Evolutionary conservation across 441 rosid genomes (phyloP), one percentile per base, ranked within the genome.

Genomic region (Adansonia rubrostipa): DNA sequence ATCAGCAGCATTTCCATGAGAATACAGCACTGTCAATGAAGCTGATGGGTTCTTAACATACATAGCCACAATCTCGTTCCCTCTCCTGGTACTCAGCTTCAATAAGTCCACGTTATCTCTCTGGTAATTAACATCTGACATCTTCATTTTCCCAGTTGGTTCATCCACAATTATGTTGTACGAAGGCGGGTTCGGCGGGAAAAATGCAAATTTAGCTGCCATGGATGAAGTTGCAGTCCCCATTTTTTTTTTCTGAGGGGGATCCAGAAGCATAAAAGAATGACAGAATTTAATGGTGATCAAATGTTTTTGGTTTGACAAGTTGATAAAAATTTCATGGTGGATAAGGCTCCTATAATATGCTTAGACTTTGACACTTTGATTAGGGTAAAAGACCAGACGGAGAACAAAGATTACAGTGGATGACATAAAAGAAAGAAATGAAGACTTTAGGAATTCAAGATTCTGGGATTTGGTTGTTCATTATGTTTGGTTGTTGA

Each of bases 1-100:
- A 81, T 88, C 91, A 14, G 91, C 85, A n/a, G 91, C 91, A 80
- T 88, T 88, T 62, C 91, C 91, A 47, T 88, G 91, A 69, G 91
- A 88, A 73, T 85, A 88, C 17, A 88, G 84, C 69, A 88, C 73
- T 4, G 91, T 86, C 70, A 86, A 61, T 69, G 84, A 84, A 58
- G 92, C 90, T 10, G 84, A 77, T 50, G 86, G 89, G 71, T 89
- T 81, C 82, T 79, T 87, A 69, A 88, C 81, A 74, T 76, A 85
- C 81, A 87, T 81, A 19, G 84, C 89, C 22, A 84, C 80, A 70
- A 89, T 85, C 67, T 87, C 83, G 71, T 89, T 89, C 67, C 89
- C 87, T 80, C 75, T 85, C 77, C 14, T 84, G 19, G 92, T 89
- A 50, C 47, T 79, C 73, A 84, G 80, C 82, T 73, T 89, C 86